phyloP scores from a whole-genome alignment of 169 alveolate species.

The Plasmodium knowlesi region DNA sequence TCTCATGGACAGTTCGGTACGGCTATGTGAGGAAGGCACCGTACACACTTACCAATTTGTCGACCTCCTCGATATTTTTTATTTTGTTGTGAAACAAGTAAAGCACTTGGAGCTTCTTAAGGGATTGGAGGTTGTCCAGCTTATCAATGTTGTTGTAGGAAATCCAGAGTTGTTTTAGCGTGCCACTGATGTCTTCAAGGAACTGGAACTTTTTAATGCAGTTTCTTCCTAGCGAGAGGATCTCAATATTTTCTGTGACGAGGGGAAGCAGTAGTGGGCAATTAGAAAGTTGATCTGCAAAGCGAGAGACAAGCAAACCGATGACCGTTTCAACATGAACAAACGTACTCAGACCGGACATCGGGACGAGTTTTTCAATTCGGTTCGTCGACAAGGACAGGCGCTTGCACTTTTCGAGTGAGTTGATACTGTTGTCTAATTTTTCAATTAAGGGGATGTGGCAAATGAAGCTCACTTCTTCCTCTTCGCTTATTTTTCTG shows the following conservation, averaged over 20 bases:
- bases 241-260: conserved; percentile 35
- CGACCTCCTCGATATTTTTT: conserved; percentile 45
- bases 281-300: neutral
- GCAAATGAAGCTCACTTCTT: conserved; percentile 60
- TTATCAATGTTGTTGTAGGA: conserved; percentile 57
- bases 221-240: conserved; percentile 52
- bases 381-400: conserved; percentile 52
- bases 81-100: conserved; percentile 61
- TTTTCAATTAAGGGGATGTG: conserved; percentile 43
- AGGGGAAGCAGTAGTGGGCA: neutral
- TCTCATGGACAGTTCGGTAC: neutral
- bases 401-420: conserved; percentile 51
- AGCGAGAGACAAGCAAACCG: no score
- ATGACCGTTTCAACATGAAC: neutral
- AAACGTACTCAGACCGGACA: conserved; percentile 44
- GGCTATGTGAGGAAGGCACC: neutral
- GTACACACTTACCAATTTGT: conserved; percentile 11
- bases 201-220: conserved; percentile 48
- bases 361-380: conserved; percentile 40
- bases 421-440: conserved; percentile 40
- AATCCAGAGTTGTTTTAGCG: conserved; percentile 49
- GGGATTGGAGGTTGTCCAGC: conserved; percentile 45
- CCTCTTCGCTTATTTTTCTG: conserved; percentile 61
- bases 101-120: conserved; percentile 55
- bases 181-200: conserved; percentile 55